These are phyloP conservation scores for Catharanthus roseus DNA, from an alignment of 257 asterid genomes.

Conservation along the genomic window DNA sequence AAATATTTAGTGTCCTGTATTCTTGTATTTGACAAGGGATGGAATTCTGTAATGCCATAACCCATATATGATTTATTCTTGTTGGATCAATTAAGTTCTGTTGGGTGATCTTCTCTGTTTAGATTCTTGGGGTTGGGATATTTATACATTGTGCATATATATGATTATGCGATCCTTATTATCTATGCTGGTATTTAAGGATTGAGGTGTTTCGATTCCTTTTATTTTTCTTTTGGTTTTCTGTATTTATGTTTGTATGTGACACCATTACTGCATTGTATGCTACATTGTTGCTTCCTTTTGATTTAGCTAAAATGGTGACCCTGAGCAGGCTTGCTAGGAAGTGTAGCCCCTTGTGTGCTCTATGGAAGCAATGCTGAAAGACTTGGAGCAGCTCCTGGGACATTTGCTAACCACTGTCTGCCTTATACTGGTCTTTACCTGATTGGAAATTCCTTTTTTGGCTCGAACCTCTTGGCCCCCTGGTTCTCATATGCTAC, in stretches of 20 bases:
- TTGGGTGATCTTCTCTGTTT: not conserved
- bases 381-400: constrained; percentile 67
- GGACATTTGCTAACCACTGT: constrained; percentile 76
- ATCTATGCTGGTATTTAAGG: not conserved
- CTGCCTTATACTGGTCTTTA: constrained; percentile 80
- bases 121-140: not conserved
- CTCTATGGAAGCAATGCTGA: constrained; percentile 84
- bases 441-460: constrained; percentile 57
- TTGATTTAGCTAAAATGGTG: constrained; percentile 8
- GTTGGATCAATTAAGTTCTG: not conserved
- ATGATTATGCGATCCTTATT: not conserved
- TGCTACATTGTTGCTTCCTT: not conserved
- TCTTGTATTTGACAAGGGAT: not conserved
- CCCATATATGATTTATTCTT: not conserved
- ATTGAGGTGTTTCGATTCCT: not conserved
- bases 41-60: not conserved
- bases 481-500: constrained; percentile 75
- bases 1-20: not conserved
- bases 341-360: constrained; percentile 88
- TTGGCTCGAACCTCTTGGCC: constrained; percentile 81
- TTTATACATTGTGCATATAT: not conserved
- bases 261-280: not conserved
- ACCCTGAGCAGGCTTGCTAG: constrained; percentile 64
- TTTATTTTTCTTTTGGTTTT: not conserved
- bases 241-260: not conserved